These are phyloP conservation scores for Colletotrichum nymphaeae DNA, from an alignment of 2,329 filamentous ascomycete genomes.

Conservation along the genomic window DNA sequence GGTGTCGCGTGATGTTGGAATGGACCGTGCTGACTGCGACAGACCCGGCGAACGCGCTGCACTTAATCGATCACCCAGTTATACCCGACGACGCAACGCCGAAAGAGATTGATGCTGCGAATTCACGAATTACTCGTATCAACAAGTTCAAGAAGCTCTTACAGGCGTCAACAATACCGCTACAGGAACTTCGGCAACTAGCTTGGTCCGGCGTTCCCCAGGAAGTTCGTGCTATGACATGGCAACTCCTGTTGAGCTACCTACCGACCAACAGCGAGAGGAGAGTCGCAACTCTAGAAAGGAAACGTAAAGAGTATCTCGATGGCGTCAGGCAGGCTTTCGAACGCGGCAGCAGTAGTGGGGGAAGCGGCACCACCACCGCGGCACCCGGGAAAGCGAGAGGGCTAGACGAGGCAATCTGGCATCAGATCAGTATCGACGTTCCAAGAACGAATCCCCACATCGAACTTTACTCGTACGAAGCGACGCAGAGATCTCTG, in stretches of 20 bases:
- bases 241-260: conserved; percentile 95
- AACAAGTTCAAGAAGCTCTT: conserved; percentile 99
- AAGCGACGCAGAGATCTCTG: conserved; percentile 92
- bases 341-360: conserved; percentile 62
- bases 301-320: conserved; percentile 96
- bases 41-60: conserved; percentile 91
- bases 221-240: conserved; percentile 98
- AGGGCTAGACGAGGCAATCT: conserved; percentile 94
- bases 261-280: conserved; percentile 96
- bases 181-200: conserved; percentile 83
- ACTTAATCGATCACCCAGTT: conserved; percentile 90
- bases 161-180: conserved; percentile 88
- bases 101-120: conserved; percentile 88
- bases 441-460: conserved; percentile 96
- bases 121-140: conserved; percentile 89
- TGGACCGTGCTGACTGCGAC: conserved; percentile 34
- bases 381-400: conserved; percentile 57
- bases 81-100: conserved; percentile 78
- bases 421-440: conserved; percentile 99
- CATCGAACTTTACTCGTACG: conserved; percentile 93
- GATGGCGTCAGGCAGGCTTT: conserved; percentile 86
- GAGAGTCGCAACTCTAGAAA: conserved; percentile 87
- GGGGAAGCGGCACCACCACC: conserved; percentile 51
- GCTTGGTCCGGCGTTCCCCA: conserved; percentile 96
- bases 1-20: neutral